Base-by-base conservation (phyloP, 108 stramenopile species). In the Cyclostephanos tholiformis region DNA sequence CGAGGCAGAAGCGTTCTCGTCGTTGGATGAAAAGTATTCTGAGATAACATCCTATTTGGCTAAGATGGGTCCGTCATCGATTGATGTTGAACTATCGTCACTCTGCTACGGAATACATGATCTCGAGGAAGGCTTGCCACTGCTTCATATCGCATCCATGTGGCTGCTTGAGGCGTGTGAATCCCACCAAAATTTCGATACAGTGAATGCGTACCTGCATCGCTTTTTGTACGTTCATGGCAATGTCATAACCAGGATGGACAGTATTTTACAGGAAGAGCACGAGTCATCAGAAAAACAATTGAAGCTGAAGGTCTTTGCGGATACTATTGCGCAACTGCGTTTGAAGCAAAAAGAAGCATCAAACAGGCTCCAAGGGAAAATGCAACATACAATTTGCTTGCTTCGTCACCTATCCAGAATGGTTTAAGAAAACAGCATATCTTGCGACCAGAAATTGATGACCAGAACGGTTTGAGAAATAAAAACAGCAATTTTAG, bases 71-170 rank as follows among this genome's bases (percentile, higher is more conserved):
- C 95, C 96, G 23, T 93, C 92, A 10, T 89, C 95, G n/a, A 95
- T 97, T 74, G 96, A 97, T 66, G 89, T 96, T n/a, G 90, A 91
- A 48, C 74, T 97, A 17, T 88, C 89, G 3, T 87, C 89, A 6
- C 83, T 95, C 13, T 95, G 94, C 82, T 83, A 79, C 65, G 94
- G 94, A 16, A 83, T 77, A 67, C 94, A 95, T 66, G 94, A 95
- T 79, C 66, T 93, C 22, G 89, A 91, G 23, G 91, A 91, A 22
- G 94, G 94, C 19, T 71, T 95, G n/a, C 86, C 82, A 13, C 70
- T 95, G 26, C 75, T 95, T 51, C 72, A 75, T 59, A 71, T 90
- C 17, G 86, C 90, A 44, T 83, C 85, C 23, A 46, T 71, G 56
- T 95, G 91, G 90, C 78, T 95, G n/a, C 26, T 91, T 32, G 87